Evolutionary conservation across 2,329 filamentous ascomycete species (phyloP).

Genomic region (Colletotrichum sp.): DNA sequence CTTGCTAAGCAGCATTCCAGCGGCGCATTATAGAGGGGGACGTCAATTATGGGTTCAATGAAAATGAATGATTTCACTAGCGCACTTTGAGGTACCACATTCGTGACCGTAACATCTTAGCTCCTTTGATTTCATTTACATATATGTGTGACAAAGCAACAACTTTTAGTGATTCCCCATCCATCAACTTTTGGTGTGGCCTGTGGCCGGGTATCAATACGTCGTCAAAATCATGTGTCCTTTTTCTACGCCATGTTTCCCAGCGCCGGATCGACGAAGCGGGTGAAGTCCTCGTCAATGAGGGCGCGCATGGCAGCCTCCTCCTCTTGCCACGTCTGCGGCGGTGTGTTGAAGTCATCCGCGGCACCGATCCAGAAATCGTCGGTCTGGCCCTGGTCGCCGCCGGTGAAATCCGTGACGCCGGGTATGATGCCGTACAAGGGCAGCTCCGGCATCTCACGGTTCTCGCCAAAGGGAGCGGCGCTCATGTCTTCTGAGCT

Average conservation of each 20-base stretch:
- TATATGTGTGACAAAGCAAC: background rate
- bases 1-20: background rate
- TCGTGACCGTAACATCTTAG: background rate
- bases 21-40: background rate
- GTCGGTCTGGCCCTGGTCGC: constrained; percentile 5
- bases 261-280: constrained; percentile 20
- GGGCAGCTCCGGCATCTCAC: constrained; percentile 21
- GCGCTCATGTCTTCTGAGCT: constrained; percentile 1
- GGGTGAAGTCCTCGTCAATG: constrained; percentile 23
- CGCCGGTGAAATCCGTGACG: constrained; percentile 1
- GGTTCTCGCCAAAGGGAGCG: background rate
- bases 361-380: constrained; percentile 36
- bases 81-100: background rate
- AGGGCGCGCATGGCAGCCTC: constrained; percentile 49
- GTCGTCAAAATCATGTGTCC: background rate
- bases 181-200: constrained; percentile 3
- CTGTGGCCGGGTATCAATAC: constrained; percentile 19
- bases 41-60: background rate
- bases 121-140: background rate
- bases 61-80: background rate
- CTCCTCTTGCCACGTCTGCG: constrained; percentile 46
- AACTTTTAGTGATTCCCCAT: constrained; percentile 6
- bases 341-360: constrained; percentile 31
- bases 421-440: constrained; percentile 13
- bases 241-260: background rate